Evolutionary conservation across 1,284 basidiomycete genomes (phyloP), one percentile per base, ranked within the genome.

Genomic region (Microstroma glucosiphilum): DNA sequence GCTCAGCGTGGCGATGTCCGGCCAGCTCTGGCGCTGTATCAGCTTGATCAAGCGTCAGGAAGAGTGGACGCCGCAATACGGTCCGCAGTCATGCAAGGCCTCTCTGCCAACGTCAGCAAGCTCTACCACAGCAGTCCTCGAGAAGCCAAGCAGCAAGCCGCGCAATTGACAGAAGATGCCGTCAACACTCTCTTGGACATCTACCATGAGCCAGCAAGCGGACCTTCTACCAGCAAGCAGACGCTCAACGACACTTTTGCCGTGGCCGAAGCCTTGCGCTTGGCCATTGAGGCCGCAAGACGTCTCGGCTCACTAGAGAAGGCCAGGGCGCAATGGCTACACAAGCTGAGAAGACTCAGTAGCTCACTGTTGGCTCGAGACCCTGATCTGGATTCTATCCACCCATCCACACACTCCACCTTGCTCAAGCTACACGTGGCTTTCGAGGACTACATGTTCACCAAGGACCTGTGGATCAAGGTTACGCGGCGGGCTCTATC

Each of bases 401-500:
- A 26, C 21, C n/a, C 25, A 19, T 23, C 51, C 6, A 21, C 43
- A 4, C 51, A 54, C 19, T 23, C 17, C 51, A 21, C 8, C 13
- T 25, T 54, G 21, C 19, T 54, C 21, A 19, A 13, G n/a, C n/a
- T 54, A 15, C 51, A 54, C 51, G 51, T 25, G 17, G 13, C 19
- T 21, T 23, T 54, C 13, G 25, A 25, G 21, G 51, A 54, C 51
- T 26, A 23, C 21, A 13, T 15, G 17, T 54, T 23, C 51, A 13
- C 25, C 17, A 54, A 54, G 51, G 21, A 17, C 6, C 51, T 54
- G 21, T 54, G 51, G 51, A 26, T 19, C 15, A 54, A 54, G 21
- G 19, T 17, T 6, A 21, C 21, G 6, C 51, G 26, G 25, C 2
- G 51, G 21, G 43, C 43, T 48, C 12, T 48, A 21, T n/a, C 46